Conservation (phyloP, 2,329 filamentous ascomycete genomes). For the Colletotrichum sp. region DNA sequence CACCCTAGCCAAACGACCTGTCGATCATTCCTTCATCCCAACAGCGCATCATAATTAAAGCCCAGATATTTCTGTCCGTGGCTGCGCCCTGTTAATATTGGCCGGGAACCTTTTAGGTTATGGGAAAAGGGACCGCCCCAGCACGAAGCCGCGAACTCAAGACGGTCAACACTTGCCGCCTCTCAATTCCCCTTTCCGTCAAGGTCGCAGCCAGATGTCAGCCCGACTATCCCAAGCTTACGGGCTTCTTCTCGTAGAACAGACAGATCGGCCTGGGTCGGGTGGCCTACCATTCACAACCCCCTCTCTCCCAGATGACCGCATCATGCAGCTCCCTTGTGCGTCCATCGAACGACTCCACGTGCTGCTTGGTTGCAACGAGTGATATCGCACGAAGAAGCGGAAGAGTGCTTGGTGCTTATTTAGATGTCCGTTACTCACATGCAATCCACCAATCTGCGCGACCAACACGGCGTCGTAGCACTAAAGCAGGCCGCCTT, state of each 20-base stretch:
- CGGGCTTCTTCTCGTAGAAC: background rate
- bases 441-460: background rate
- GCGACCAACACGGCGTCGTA: background rate
- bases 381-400: background rate
- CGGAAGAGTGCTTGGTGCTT: background rate
- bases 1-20: background rate
- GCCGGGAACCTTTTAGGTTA: background rate
- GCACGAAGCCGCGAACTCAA: background rate
- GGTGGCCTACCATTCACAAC: background rate
- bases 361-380: background rate
- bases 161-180: background rate
- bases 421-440: conserved; percentile 12
- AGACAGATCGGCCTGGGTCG: background rate
- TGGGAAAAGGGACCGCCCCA: background rate
- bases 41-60: background rate
- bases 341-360: conserved; percentile 8
- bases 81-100: background rate
- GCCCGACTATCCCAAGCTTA: background rate
- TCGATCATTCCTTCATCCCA: conserved; percentile 10
- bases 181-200: background rate
- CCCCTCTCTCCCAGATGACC: conserved; percentile 12
- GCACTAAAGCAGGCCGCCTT: background rate
- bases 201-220: background rate
- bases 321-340: conserved; percentile 15
- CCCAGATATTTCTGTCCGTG: background rate